Base-by-base conservation (phyloP, 768 basidiomycete genomes). In the Mycena pura region DNA sequence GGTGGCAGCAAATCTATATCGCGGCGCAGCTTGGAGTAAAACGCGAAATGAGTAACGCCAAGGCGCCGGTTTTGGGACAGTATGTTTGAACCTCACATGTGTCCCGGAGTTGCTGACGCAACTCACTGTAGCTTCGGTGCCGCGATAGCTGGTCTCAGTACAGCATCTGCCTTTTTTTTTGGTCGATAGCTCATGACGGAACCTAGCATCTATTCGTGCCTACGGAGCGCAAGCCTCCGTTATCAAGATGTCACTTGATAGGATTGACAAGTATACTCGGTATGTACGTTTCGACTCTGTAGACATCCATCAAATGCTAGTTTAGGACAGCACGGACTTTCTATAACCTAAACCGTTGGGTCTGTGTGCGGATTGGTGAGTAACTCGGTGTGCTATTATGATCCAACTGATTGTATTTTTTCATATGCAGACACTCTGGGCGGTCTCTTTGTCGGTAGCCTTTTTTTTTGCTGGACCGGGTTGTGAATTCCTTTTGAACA, bases 151-250 rank as follows among this genome's bases (percentile, higher is more conserved):
- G 85, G 85, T 17, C 60, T 81, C 11, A 68, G 69, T 66, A 79
- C 22, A 3, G 9, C 28, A 7, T 15, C n/a, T 9, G 25, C 5
- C 31, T 17, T 27, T 15, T 22, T 19, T 25, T 24, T n/a, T 32
- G 36, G 19, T 11, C 27, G 4, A 10, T 40, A 14, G 36, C 51
- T 40, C 13, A 54, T 34, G 5, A 1, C 17, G 27, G 36, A n/a
- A n/a, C 14, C 6, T 22, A 69, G 70, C 65, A 19, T 71, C 82
- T 4, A 83, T 86, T 54, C 72, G 84, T 19, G 84, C 84, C 0
- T 86, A 82, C 63, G 78, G 79, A 2, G 82, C 82, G 13, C 74
- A 84, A 66, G 70, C 71, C 21, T 60, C 70, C 15, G 81, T 72
- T 72, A 74, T 65, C 58, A 46, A 40, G 56, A 72, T 78, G 52